Base-by-base conservation (phyloP, 1,284 basidiomycete species). In the Meira miltonrushii region DNA sequence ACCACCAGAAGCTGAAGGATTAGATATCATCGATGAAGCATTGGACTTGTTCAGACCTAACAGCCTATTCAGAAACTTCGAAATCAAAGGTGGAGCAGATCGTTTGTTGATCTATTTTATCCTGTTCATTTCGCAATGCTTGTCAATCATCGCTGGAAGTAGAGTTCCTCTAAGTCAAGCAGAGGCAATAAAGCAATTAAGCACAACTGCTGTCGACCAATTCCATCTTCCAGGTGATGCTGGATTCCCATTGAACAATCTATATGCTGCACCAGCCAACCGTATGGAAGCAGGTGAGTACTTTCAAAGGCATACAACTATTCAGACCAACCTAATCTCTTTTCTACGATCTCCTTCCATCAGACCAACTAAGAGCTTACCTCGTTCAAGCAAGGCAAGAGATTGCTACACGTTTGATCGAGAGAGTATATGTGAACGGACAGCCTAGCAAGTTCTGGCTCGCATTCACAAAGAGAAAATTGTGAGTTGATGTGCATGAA, bases 371-470 rank as follows among this genome's bases (percentile, higher is more conserved):
- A 46, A 86, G 93, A 41, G 86, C 87, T 68, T 98, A 98, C 81
- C 83, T 99, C 57, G 87, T 86, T 5, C 95, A 99, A 80, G 88
- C 88, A 2, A 85, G 95, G 53, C 90, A 93, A 79, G 95, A 99
- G 79, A 83, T 93, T 23, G 89, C 91, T 15, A 82, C 85, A 12
- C 85, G 95, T 44, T 81, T 99, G 56, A 85, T 92, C 38, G 92
- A 95, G 72, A 85, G 87, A 59, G 82, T 99, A 43, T 99, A 97
- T 79, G 64, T 71, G 83, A 93, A 81, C 85, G 88, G 51, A 86
- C 91, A 88, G 77, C 92, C 95, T 1, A 95, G 89, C 84, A 98
- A 98, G 81, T 99, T 94, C 94, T 99, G 95, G 95, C 92, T 98
- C 88, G 88, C 90, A 39, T 99, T 98, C 85, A 93, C 74, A 3